These are phyloP conservation scores for Leccinum fuscescens DNA, from an alignment of 1,284 basidiomycete genomes.

Conservation along the genomic window DNA sequence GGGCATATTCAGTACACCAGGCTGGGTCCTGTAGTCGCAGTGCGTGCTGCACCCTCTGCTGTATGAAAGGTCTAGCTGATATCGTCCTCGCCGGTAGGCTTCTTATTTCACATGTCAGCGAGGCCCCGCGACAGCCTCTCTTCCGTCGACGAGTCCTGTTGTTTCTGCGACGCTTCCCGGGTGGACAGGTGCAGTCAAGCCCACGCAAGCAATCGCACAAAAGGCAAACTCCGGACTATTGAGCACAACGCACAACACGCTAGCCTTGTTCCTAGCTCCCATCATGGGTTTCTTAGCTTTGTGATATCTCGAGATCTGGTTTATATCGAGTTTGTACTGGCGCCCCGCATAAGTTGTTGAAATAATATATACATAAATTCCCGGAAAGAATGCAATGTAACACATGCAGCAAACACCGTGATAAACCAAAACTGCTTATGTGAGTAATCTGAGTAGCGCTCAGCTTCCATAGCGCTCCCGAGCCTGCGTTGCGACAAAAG, in stretches of 20 bases:
- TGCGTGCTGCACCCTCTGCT: conserved; percentile 29
- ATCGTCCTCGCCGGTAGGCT: conserved; percentile 37
- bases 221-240: conserved; percentile 24
- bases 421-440: conserved; percentile 20
- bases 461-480: conserved; percentile 42
- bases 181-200: conserved; percentile 15
- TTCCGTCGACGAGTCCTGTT: conserved; percentile 61
- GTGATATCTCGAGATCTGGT: conserved; percentile 9
- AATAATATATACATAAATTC: conserved; percentile 22
- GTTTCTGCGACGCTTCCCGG: conserved; percentile 55
- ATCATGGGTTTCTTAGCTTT: conserved; percentile 31
- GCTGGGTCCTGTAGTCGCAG: conserved; percentile 59
- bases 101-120: conserved; percentile 77
- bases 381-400: conserved; percentile 7
- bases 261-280: conserved; percentile 27
- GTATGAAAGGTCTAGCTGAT: not conserved
- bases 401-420: conserved; percentile 11
- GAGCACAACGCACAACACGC: conserved; percentile 20
- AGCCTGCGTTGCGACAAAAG: conserved; percentile 39
- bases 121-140: conserved; percentile 53
- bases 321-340: not conserved
- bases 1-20: conserved; percentile 41
- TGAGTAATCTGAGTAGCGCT: conserved; percentile 13
- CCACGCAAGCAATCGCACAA: conserved; percentile 12
- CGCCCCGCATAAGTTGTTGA: conserved; percentile 3